Evolutionary conservation across 495 filamentous ascomycete species (phyloP), one percentile per base, ranked within the genome.

Genomic region (Podospora sp.): DNA sequence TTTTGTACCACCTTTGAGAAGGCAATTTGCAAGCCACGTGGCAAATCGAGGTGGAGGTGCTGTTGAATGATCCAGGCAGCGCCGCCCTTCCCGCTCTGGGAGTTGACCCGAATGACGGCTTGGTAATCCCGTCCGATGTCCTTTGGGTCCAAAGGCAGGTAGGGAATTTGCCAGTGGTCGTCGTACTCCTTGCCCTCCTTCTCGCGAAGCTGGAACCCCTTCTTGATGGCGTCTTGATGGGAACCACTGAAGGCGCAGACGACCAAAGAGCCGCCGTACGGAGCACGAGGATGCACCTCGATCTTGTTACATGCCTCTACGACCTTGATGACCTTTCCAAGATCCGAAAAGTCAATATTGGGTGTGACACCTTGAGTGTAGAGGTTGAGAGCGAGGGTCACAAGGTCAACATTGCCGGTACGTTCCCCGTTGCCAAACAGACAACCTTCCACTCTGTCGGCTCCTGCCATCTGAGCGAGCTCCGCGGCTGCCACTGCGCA

Each of bases 171-270:
- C 86, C 86, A 89, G 57, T 84, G 75, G 63, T 87, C 85, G 24
- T 93, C 86, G 63, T 88, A 81, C 7, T 78, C 80, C 60, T 85
- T 84, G 40, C 83, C 85, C 0, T 80, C 76, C 33, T 84, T 77
- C 74, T 93, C 83, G 55, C 94, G 89, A 25, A 82, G 73, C 69
- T 89, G 84, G 82, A 98, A 97, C 14, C 95, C 94, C 82, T 98
- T 98, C 82, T 96, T 96, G 81, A 99, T 97, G 46, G 95, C 95
- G 72, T 98, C 95, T 81, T 99, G 94, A 77, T 97, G 94, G 27
- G 91, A 93, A 53, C 94, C 93, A 72, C 89, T 92, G 81, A 96
- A 97, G 20, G 92, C 92, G 75, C 89, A 94, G 50, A 93, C 90
- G 52, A 97, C 94, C 65, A 97, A 84, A 73, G 91, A 89, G 46